Evolutionary conservation across 2,329 filamentous ascomycete species (phyloP).

Genomic region (Fusarium pseudocircinatum): DNA sequence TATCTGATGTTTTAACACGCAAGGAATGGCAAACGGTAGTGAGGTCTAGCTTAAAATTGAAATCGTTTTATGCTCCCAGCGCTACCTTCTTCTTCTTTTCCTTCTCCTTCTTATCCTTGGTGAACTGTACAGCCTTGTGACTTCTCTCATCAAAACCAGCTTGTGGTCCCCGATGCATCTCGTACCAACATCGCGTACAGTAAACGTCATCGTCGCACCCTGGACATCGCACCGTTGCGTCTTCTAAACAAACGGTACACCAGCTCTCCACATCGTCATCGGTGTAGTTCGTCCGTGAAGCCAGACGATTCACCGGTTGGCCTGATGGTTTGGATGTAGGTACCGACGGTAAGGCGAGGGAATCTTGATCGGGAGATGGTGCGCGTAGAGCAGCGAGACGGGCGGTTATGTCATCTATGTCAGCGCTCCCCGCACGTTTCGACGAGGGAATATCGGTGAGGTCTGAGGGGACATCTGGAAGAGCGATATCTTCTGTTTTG

Average conservation of each 20-base stretch:
- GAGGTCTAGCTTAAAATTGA: conserved; percentile 24
- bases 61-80: conserved; percentile 47
- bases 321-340: conserved; percentile 61
- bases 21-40: conserved; percentile 1
- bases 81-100: conserved; percentile 49
- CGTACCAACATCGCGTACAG: conserved; percentile 81
- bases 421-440: conserved; percentile 38
- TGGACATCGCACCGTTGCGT: conserved; percentile 76
- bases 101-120: conserved; percentile 49
- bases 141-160: conserved; percentile 76
- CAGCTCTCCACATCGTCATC: conserved; percentile 79
- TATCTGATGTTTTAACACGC: conserved; percentile 26
- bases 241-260: conserved; percentile 85
- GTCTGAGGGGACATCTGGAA: conserved; percentile 59
- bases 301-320: conserved; percentile 51
- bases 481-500: conserved; percentile 44
- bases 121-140: conserved; percentile 73
- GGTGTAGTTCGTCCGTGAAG: conserved; percentile 58
- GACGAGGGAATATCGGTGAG: conserved; percentile 50
- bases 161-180: conserved; percentile 77
- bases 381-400: conserved; percentile 63
- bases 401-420: conserved; percentile 57
- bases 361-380: conserved; percentile 41
- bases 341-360: conserved; percentile 58
- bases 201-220: conserved; percentile 80